Evolutionary conservation across 1,284 basidiomycete genomes (phyloP).

Genomic region (Ceratobasidium sp.): DNA sequence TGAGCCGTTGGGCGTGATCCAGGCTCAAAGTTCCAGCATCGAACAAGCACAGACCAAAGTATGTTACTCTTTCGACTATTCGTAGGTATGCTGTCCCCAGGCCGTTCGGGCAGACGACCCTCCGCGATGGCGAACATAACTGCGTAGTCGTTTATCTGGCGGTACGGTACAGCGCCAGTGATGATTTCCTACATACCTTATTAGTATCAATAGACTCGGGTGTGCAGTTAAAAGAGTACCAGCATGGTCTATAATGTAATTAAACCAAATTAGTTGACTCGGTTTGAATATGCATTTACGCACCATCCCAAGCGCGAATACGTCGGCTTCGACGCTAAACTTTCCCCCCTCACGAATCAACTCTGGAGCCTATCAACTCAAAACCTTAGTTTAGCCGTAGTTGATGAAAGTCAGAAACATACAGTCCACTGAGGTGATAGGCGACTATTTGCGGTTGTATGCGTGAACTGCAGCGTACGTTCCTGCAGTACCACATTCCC

Average conservation of each 20-base stretch:
- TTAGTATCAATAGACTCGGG: not conserved
- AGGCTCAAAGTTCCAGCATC: slow-evolving; percentile 4
- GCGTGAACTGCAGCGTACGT: slow-evolving; percentile 19
- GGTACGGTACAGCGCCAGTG: slow-evolving; percentile 5
- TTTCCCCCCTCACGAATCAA: not conserved
- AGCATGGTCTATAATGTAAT: slow-evolving; percentile 2
- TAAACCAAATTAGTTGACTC: not conserved
- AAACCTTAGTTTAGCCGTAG: not conserved
- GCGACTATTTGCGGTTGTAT: not conserved
- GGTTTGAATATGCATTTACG: not conserved
- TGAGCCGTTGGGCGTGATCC: not conserved
- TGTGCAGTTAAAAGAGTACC: not conserved
- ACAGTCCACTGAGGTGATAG: slow-evolving; percentile 21
- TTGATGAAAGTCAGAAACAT: not conserved
- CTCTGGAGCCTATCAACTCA: slow-evolving; percentile 20
- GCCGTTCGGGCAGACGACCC: not conserved
- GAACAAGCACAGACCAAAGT: not conserved
- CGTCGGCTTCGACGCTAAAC: slow-evolving; percentile 1
- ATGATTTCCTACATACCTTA: slow-evolving; percentile 12
- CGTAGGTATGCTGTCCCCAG: not conserved
- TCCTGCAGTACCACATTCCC: slow-evolving; percentile 22
- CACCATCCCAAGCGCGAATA: slow-evolving; percentile 35
- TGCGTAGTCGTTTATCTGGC: not conserved
- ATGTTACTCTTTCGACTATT: not conserved
- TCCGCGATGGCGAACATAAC: slow-evolving; percentile 5